Evolutionary conservation across 140 eudicot species (phyloP), one percentile per base, ranked within the genome.

Genomic region (Erigeron philadelphicus): DNA sequence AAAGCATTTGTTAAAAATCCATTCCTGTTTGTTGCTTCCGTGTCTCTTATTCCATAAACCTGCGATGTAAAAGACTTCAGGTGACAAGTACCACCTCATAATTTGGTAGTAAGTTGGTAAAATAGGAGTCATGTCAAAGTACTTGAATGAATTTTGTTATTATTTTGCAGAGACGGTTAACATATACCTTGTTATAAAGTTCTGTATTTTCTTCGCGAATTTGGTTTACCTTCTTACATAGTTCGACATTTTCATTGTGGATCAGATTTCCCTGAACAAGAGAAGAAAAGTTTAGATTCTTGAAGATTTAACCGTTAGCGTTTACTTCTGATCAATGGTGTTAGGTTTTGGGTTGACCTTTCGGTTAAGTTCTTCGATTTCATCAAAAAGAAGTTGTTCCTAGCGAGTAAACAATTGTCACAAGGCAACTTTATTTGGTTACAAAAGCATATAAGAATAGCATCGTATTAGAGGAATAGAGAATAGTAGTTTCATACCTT

Each of bases 221-320:
- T 64, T 77, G 78, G 74, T 82, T 82, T 69, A 84, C 85, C 79
- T 87, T 87, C 84, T 80, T 90, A 79, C 85, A 73, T 57, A 90
- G 85, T 74, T 90, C 95, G 61, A 83, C 58, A 69, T 90, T 87
- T 83, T 90, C 97, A 70, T 90, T 89, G 65, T 90, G 93, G 57
- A 90, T 75, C 64, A 75, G 74, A 76, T 74, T 87, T 56, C 93
- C 93, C 95, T 90, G 86, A 75, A 52, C 58, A 64, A 76, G 72
- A 52, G 50, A 11, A 54, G 72, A 68, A 16, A 21, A 49, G 53
- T 15, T 43, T 62, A 66, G 21, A 15, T 40, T 11, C 64, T 46
- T 67, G 45, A 65, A 11, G 25, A 62, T 57, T 40, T 60, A 38
- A 78, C 8, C 10, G 47, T 11, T 31, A 66, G 12, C 12, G 11